Base-by-base conservation (phyloP, 2,329 filamentous ascomycete species). In the Berkeleyomyces rouxiae region DNA sequence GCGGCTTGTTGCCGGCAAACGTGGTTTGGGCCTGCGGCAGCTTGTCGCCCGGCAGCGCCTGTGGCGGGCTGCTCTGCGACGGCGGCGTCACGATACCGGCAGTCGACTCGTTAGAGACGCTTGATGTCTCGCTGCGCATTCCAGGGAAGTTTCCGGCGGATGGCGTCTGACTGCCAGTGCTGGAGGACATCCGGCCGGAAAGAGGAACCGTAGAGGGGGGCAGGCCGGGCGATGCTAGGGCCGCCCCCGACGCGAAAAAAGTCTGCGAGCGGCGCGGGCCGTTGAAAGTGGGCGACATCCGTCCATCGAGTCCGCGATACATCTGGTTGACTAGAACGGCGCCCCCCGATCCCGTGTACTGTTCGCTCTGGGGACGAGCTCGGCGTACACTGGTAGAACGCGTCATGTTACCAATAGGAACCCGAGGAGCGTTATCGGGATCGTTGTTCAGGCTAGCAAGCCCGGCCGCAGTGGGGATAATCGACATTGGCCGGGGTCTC, bases 311-410 rank as follows among this genome's bases (percentile, higher is more conserved):
- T 11, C 86, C 86, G 69, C 85, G 86, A 75, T 95, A 95, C 87
- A 96, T 95, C 72, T 91, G 90, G 68, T 88, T 89, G 58, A 96
- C 86, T 60, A 67, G 44, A 39, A 95, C 82, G 65, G 80, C 83
- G 55, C 64, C 64, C n/a, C 65, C 65, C 16, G 84, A 84, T 53
- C 75, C 75, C 0, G 79, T 80, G 69, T 76, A 82, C 71, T 86
- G 83, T 68, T 86, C 83, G 68, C 82, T 84, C 74, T 82, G 81
- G 62, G 83, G 83, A 46, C 83, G 76, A 60, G 71, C 71, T 64
- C 78, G 78, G 65, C 81, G 78, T 61, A 78, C 77, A 72, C 79
- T 83, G 57, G 77, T 73, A 33, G 76, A 78, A 66, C 78, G 82
- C 66, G 73, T 79, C 66, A 78, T 76, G 70, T 71, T 81, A 72